Evolutionary conservation across 2,329 filamentous ascomycete genomes (phyloP), one percentile per base, ranked within the genome.

Genomic region (Alternaria solani): DNA sequence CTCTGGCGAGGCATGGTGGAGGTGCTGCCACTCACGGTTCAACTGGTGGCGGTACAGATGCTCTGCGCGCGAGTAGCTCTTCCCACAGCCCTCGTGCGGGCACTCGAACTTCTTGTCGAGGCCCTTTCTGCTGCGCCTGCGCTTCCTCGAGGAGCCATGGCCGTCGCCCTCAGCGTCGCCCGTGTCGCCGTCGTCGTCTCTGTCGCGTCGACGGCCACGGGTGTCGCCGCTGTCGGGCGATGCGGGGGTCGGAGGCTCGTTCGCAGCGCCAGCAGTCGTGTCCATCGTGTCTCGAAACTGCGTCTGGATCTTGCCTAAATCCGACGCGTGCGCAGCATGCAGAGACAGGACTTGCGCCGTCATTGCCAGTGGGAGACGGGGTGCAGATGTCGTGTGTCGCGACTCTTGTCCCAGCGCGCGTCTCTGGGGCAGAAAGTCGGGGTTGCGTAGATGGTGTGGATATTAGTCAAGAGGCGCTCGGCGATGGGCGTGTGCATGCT

Each of bases 11-110:
- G 55, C 25, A 32, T 51, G 34, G 38, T 3, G 46, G 20, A 23
- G 25, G 11, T 42, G 36, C 26, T 25, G 39, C 8, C 8, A 49
- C 88, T 78, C 84, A 93, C 91, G 95, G 77, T 99, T 99, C 68
- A 98, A 82, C 81, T 98, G 94, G 80, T 98, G 94, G 46, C 95
- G 89, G 81, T 97, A 97, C 82, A 99, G 83, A 82, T 99, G 95
- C 80, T 98, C 95, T 8, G 95, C 94, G 75, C 95, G 88, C 26
- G 94, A 97, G 78, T 99, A 99, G 76, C 91, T 96, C 84, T 97
- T 99, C 41, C 93, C 94, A 73, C 95, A 99, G 39, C 91, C 92
- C 66, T 92, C 89, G 61, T 93, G 88, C 5, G 91, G 89, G 75
- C 95, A 99, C 72, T 80, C 71, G 59, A 80, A 83, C 85, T 85